Evolutionary conservation across 306 rosid genomes (phyloP), one percentile per base, ranked within the genome.

Genomic region (Begonia peltatifolia): DNA sequence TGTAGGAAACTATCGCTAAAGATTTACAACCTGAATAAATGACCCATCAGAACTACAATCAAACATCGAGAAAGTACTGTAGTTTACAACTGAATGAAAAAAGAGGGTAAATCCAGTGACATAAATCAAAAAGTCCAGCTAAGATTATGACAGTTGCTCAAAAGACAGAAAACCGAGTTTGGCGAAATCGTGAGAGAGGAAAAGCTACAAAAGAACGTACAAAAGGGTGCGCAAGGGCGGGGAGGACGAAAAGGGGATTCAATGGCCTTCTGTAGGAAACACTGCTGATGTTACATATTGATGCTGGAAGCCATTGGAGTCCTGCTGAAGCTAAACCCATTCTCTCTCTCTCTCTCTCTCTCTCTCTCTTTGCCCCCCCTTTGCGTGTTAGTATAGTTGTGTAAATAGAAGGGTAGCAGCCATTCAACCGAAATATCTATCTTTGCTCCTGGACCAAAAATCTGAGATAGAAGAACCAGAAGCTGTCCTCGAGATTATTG

Each of bases 311-410:
- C 49, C 50, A 30, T 41, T 47, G 63, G 38, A 51, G 48, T 44
- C 56, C 64, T 30, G 56, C 49, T 12, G 66, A 50, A n/a, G 52
- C 51, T 15, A 51, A 67, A 12, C 42, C 68, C 72, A 65, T 65
- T 63, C 55, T 35, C 14, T 14, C 53, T 30, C 14, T 22, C 15
- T 17, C 50, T 14, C 41, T 30, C 5, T 5, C 6, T 7, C 38
- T 7, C 38, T 30, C 38, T 30, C 38, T 30, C 38, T 30, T n/a
- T n/a, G n/a, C n/a, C n/a, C n/a, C 38, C 38, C 3, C 23, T 20
- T 3, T 20, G 3, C 6, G 36, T 4, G 36, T 30, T 1, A 0
- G 0, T 30, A 1, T 3, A 6, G 5, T 4, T 4, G 5, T 30
- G 36, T 30, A 30, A 6, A 30, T 30, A 30, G 38, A 30, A 4